phyloP scores from a whole-genome alignment of 768 basidiomycete species.

The Boletus patriciae region DNA sequence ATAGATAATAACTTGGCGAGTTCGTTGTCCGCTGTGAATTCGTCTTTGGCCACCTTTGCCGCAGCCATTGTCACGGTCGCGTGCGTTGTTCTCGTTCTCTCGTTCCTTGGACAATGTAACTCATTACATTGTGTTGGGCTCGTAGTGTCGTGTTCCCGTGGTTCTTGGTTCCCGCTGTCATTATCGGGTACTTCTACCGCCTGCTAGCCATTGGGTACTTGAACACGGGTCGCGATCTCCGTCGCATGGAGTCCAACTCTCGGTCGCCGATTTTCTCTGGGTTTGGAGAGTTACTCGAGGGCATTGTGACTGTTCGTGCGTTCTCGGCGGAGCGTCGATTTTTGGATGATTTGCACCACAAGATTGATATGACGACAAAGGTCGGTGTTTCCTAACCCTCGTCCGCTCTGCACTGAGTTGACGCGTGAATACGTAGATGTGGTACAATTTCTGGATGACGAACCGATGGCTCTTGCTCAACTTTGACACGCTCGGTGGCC shows the following conservation, averaged over 20 bases:
- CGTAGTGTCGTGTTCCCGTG: constrained; percentile 70
- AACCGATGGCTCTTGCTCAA: constrained; percentile 83
- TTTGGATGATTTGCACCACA: constrained; percentile 68
- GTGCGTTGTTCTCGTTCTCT: constrained; percentile 39
- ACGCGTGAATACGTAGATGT: constrained; percentile 48
- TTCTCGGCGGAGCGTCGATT: constrained; percentile 83
- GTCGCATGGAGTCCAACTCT: constrained; percentile 89
- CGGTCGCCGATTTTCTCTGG: constrained; percentile 83
- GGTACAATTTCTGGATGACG: constrained; percentile 88
- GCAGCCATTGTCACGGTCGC: constrained; percentile 71
- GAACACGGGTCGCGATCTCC: constrained; percentile 78
- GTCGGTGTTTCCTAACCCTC: constrained; percentile 33
- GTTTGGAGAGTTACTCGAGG: constrained; percentile 80
- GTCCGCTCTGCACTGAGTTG: neutral
- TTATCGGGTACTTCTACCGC: constrained; percentile 76
- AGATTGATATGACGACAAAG: constrained; percentile 78
- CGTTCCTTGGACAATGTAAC: constrained; percentile 6
- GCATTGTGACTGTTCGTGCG: constrained; percentile 90
- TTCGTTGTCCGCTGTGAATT: constrained; percentile 74
- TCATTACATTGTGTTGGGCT: neutral
- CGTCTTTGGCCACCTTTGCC: constrained; percentile 73
- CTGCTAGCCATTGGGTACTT: constrained; percentile 69
- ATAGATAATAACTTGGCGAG: constrained; percentile 73
- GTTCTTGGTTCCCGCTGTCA: constrained; percentile 74
- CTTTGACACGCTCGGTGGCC: constrained; percentile 75